These are phyloP conservation scores for Begonia peltatifolia DNA, from an alignment of 306 rosid species.

Conservation along the genomic window DNA sequence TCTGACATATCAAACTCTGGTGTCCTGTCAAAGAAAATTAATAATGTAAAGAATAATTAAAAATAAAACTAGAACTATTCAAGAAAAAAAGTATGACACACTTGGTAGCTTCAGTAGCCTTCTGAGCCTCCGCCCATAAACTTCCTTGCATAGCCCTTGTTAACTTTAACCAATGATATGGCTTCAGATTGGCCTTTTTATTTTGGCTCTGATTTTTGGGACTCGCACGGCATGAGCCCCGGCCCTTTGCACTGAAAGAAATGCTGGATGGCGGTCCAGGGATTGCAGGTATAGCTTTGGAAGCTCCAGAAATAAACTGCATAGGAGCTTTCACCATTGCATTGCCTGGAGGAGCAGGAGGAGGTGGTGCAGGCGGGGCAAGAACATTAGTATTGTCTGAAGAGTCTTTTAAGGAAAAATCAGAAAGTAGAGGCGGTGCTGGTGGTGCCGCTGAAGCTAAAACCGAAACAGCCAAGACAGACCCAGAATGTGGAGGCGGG, in stretches of 20 bases:
- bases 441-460: slow-evolving; percentile 39
- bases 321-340: slow-evolving; percentile 28
- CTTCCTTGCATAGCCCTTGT: slow-evolving; percentile 96
- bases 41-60: slow-evolving; percentile 8
- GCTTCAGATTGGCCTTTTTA: slow-evolving; percentile 69
- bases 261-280: slow-evolving; percentile 68
- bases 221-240: slow-evolving; percentile 38
- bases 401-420: slow-evolving; percentile 17
- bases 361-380: slow-evolving; percentile 65
- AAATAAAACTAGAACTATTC: slow-evolving; percentile 9
- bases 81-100: slow-evolving; percentile 18
- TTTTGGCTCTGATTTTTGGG: slow-evolving; percentile 33
- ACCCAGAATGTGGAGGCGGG: slow-evolving; percentile 18
- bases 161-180: slow-evolving; percentile 93
- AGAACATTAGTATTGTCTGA: slow-evolving; percentile 11
- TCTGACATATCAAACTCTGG: slow-evolving; percentile 98
- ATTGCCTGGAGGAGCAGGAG: slow-evolving; percentile 33
- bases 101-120: slow-evolving; percentile 67
- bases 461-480: slow-evolving; percentile 17
- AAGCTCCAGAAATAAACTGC: slow-evolving; percentile 15
- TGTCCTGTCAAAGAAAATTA: slow-evolving; percentile 44
- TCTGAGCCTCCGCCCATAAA: slow-evolving; percentile 92
- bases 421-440: slow-evolving; percentile 24
- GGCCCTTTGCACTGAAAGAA: slow-evolving; percentile 54
- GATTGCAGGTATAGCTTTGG: slow-evolving; percentile 37